These are phyloP conservation scores for Rhizopogon sp. DNA, from an alignment of 768 basidiomycete species.

Conservation along the genomic window DNA sequence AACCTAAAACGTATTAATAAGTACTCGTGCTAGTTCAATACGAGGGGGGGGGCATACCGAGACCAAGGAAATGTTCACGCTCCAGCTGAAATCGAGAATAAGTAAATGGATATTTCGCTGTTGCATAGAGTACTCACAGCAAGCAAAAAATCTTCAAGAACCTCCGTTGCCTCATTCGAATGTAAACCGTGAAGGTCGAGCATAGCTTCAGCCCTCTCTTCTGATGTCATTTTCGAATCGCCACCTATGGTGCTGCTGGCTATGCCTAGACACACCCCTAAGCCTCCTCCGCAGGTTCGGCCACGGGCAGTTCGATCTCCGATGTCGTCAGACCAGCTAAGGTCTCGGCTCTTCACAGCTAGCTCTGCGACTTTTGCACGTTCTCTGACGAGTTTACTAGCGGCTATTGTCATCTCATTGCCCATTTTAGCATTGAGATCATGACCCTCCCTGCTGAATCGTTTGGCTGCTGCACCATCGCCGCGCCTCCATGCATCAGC, in stretches of 20 bases:
- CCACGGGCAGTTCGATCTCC: constrained; percentile 74
- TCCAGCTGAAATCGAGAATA: constrained; percentile 54
- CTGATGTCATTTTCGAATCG: constrained; percentile 57
- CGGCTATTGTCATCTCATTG: constrained; percentile 79
- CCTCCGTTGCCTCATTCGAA: constrained; percentile 87
- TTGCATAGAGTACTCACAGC: constrained; percentile 51
- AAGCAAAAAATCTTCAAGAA: constrained; percentile 83
- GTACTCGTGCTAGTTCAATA: background rate
- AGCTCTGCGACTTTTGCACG: constrained; percentile 71
- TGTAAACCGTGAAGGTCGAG: constrained; percentile 94
- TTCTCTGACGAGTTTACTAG: constrained; percentile 79
- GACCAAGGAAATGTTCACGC: constrained; percentile 80
- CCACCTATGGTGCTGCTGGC: constrained; percentile 48
- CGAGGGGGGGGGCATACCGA: constrained; percentile 46
- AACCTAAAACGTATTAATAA: constrained; percentile 46
- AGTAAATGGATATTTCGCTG: constrained; percentile 7
- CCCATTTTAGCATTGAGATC: constrained; percentile 91
- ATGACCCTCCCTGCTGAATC: constrained; percentile 91
- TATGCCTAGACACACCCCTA: constrained; percentile 88
- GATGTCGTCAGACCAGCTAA: constrained; percentile 78
- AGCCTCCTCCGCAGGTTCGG: constrained; percentile 68
- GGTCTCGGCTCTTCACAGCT: constrained; percentile 66
- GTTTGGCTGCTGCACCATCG: constrained; percentile 92
- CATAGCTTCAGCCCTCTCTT: constrained; percentile 85
- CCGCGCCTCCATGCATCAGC: constrained; percentile 96